Evolutionary conservation across 108 stramenopile species (phyloP).

Genomic region (Nitzschia putrida): DNA sequence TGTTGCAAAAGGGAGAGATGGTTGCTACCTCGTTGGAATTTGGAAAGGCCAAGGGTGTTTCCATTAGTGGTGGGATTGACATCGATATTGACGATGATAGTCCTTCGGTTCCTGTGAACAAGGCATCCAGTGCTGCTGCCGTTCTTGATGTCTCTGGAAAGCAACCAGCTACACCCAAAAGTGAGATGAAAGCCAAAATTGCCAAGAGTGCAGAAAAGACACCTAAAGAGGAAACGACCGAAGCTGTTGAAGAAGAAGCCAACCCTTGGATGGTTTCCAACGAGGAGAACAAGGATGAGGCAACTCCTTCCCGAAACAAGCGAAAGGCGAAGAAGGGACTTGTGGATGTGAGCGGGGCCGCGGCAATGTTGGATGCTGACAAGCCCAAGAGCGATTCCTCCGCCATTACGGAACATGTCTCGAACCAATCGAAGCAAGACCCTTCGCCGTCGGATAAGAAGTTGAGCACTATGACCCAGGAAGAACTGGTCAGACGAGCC

Average conservation of each 20-base stretch:
- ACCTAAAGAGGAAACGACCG: constrained; percentile 3
- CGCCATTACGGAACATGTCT: not conserved
- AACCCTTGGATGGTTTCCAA: constrained; percentile 37
- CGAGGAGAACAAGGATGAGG: not conserved
- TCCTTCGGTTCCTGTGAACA: not conserved
- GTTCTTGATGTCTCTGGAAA: not conserved
- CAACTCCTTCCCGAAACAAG: not conserved
- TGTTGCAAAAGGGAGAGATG: constrained; percentile 74
- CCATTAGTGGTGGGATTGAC: constrained; percentile 43
- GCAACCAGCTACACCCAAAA: not conserved
- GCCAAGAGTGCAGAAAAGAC: constrained; percentile 10
- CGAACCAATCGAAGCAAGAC: not conserved
- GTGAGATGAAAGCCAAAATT: not conserved
- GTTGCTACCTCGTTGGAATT: constrained; percentile 73
- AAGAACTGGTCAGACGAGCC: constrained; percentile 87
- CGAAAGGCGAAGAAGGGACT: constrained; percentile 23
- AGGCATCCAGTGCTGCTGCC: not conserved
- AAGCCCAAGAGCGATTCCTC: not conserved
- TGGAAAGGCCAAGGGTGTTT: constrained; percentile 69
- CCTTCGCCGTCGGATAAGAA: constrained; percentile 11
- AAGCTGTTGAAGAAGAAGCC: constrained; percentile 17
- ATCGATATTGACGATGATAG: constrained; percentile 12
- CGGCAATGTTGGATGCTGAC: constrained; percentile 25
- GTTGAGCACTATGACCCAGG: constrained; percentile 67
- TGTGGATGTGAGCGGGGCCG: constrained; percentile 29